Evolutionary conservation across 2,329 filamentous ascomycete species (phyloP), one percentile per base, ranked within the genome.

Genomic region (Claviceps capensis): DNA sequence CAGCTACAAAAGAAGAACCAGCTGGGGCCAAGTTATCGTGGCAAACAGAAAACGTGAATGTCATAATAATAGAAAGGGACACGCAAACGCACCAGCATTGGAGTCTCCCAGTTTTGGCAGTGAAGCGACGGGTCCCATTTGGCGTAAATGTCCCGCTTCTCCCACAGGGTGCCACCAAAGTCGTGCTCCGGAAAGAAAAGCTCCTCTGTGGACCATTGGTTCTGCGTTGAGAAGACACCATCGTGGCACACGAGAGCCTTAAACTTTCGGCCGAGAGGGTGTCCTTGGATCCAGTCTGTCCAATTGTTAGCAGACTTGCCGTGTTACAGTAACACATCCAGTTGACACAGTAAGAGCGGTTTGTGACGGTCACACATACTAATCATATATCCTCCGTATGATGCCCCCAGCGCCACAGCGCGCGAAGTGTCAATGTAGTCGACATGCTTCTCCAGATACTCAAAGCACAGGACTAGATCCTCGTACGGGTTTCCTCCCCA

Each of bases 201-300:
- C 65, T 85, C 82, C 57, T 85, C 82, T 5, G 77, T 81, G 2
- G 74, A 67, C 70, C 80, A 84, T 66, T 82, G 78, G 58, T 74
- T 81, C 49, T 81, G 69, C 1, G 81, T 84, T 60, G 81, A 85
- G 67, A 90, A 93, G 51, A 90, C 84, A 47, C 89, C 89, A 59
- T 95, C 88, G 64, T 95, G 89, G 60, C 83, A 89, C 30, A 95
- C 88, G 4, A 96, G 75, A 0, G 88, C 88, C 67, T 88, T 88
- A 77, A 96, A 94, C 58, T 85, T 81, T 30, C 87, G 81, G 19
- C 88, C 89, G 0, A 96, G 76, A 1, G 80, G 76, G 56, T 93
- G 85, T 7, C 90, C 90, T 67, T 95, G 88, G 60, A 95, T 88
- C 89, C 90, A 95, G 65, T 95, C 76, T 76, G 38, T 54, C 9